Percentiles rank a stretch among this genome's conserved stretches.
These are phyloP conservation scores for Platismatia glauca DNA, from an alignment of 495 filamentous ascomycete genomes.

Conservation along the genomic window DNA sequence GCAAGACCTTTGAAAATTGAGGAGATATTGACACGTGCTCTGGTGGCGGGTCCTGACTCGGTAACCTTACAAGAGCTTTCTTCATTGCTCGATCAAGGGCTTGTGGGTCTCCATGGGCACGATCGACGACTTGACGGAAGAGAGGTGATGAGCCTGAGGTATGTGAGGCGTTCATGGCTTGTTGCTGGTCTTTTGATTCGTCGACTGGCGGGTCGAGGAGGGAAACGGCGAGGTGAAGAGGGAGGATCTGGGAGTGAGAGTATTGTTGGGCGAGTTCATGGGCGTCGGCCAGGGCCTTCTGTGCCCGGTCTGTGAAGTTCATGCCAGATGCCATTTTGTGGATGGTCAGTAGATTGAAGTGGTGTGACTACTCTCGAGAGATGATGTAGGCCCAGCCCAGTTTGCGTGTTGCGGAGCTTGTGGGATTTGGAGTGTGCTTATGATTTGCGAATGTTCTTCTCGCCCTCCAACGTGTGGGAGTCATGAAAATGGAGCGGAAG, in stretches of 20 bases:
- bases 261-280: conserved; percentile 77
- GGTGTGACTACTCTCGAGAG: too few relatives aligned
- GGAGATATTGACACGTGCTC: conserved; percentile 76
- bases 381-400: neutral
- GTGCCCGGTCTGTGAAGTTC: conserved; percentile 88
- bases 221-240: conserved; percentile 79
- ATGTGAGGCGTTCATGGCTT: conserved; percentile 50
- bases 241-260: conserved; percentile 78
- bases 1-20: conserved; percentile 68
- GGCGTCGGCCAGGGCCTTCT: conserved; percentile 79
- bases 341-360: conserved; percentile 9
- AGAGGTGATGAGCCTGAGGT: conserved; percentile 53
- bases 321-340: conserved; percentile 48
- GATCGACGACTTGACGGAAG: conserved; percentile 88
- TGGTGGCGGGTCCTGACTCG: conserved; percentile 89
- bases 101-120: conserved; percentile 86
- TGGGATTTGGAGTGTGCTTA: neutral
- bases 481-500: neutral
- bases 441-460: neutral
- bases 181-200: conserved; percentile 65
- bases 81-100: conserved; percentile 79
- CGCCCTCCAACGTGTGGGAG: neutral
- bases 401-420: neutral
- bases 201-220: conserved; percentile 78
- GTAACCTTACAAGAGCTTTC: conserved; percentile 80